Base-by-base conservation (phyloP, 2,329 filamentous ascomycete genomes). In the Cladophialophora exuberans region DNA sequence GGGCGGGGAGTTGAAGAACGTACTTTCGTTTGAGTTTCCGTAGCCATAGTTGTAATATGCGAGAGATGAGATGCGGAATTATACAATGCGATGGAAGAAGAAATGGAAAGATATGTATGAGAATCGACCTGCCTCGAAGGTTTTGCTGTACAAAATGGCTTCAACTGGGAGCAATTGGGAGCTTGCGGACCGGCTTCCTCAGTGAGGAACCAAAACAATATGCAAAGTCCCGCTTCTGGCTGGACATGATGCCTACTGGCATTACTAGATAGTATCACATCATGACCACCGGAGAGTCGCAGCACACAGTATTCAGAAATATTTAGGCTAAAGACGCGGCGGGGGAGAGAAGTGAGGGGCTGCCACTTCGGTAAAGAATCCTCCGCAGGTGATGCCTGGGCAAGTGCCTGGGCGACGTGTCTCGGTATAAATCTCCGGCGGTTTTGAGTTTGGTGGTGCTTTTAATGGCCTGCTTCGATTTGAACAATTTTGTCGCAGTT, bases 401-500 rank as follows among this genome's bases (percentile, higher is more conserved):
- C 33, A 41, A 42, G 11, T 25, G 26, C 28, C 17, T 23, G 23
- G 13, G 4, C n/a, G 2, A 1, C 2, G 31, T 17, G 6, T 22
- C 6, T 49, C 46, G 46, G 46, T 23, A 3, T 39, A 41, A 18
- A 22, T 20, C 10, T 20, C 9, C 46, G n/a, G n/a, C n/a, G n/a
- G n/a, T n/a, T n/a, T n/a, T 35, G 46, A 20, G 23, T 18, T 17
- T 28, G 10, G 9, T 39, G 11, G 10, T 15, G 39, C 23, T 15
- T 15, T 59, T 38, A 62, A 51, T 63, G 60, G 11, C 61, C 60
- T 28, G 38, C 47, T 25, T 82, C 75, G 33, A 79, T 73, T n/a
- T 83, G 73, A n/a, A 86, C 78, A 57, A 85, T 77, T 70, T 86
- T 86, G 68, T 86, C 83, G 64, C 81, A 84, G 62, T 86, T 86